Percentiles rank a stretch among this genome's conserved stretches.
Conservation (phyloP, 139 green algal species). For the Chlamydomonas eustigma region DNA sequence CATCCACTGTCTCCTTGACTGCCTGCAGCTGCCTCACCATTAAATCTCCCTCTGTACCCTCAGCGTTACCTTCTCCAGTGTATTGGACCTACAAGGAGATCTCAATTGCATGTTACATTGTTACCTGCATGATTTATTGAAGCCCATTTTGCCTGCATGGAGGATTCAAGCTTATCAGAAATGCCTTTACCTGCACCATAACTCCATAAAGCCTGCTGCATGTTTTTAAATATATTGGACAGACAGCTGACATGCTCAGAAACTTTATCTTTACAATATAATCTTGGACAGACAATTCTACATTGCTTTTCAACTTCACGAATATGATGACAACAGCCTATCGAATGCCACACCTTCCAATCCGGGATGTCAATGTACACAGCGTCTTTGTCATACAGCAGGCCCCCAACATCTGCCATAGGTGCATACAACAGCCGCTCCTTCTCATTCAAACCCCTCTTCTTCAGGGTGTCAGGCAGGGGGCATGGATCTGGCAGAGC, state of each 20-base stretch:
- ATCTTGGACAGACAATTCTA: too few species aligned
- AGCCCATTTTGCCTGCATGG: too few species aligned
- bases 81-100: constrained; percentile 56
- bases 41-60: constrained; percentile 56
- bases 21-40: constrained; percentile 87
- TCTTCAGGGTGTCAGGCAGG: constrained; percentile 73
- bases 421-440: constrained; percentile 75
- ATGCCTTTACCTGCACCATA: too few species aligned
- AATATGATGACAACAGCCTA: too few species aligned
- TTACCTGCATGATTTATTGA: too few species aligned
- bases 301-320: too few species aligned
- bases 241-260: too few species aligned
- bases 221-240: too few species aligned
- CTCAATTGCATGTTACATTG: too few species aligned
- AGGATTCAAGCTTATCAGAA: too few species aligned
- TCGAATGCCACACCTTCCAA: constrained; percentile 87
- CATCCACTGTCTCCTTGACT: constrained; percentile 67
- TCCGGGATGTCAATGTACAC: constrained; percentile 97
- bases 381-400: constrained; percentile 96
- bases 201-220: too few species aligned
- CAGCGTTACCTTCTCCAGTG: constrained; percentile 23
- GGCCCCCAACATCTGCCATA: constrained; percentile 91
- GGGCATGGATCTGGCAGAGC: constrained; percentile 90
- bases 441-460: constrained; percentile 75
- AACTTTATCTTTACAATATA: too few species aligned